Conservation (phyloP, 345 rosid species). For the Kandelia obovata region DNA sequence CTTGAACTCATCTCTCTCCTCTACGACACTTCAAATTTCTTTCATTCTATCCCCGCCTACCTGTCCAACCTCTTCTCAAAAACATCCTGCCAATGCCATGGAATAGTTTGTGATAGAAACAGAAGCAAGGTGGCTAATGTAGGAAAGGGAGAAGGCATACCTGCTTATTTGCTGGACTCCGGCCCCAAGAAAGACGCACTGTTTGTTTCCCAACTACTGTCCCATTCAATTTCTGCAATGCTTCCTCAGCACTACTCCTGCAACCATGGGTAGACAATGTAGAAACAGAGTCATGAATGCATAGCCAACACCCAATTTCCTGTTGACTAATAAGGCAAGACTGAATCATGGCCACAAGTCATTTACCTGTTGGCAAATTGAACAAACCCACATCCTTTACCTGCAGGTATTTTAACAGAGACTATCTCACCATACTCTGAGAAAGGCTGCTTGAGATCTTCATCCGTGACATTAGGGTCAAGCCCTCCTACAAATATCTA, state of each 20-base stretch:
- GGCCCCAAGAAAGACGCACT: constrained; percentile 86
- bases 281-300: neutral
- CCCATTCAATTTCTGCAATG: constrained; percentile 73
- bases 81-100: neutral
- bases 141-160: constrained; percentile 20
- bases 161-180: constrained; percentile 78
- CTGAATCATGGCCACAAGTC: constrained; percentile 6
- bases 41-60: no score
- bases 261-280: constrained; percentile 9
- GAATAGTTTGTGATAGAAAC: neutral
- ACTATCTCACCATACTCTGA: constrained; percentile 79
- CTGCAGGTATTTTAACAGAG: constrained; percentile 82
- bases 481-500: constrained; percentile 99
- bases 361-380: constrained; percentile 79
- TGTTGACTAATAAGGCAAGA: neutral
- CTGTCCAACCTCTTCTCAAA: no score
- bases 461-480: constrained; percentile 79
- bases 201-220: constrained; percentile 61
- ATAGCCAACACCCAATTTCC: neutral
- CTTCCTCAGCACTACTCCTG: constrained; percentile 86
- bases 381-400: constrained; percentile 94
- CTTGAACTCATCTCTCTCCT: no score
- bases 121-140: neutral
- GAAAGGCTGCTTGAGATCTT: constrained; percentile 81
- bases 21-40: no score